phyloP scores from a whole-genome alignment of 257 asterid genomes.

The Misopates orontium region DNA sequence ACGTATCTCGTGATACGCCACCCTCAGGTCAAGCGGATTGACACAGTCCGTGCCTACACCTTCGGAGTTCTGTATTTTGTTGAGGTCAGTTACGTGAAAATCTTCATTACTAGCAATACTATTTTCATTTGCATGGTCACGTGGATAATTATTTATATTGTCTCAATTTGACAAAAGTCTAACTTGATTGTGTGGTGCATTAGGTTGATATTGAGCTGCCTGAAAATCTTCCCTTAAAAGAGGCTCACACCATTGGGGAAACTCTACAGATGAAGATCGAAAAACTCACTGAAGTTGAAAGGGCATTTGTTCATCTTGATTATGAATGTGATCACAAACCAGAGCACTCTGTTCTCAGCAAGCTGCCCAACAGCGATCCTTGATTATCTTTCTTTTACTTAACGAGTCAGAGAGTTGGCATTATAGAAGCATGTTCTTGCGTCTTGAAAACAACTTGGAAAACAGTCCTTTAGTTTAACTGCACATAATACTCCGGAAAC shows the following conservation, averaged over 20 bases:
- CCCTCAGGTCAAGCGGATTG: constrained; percentile 77
- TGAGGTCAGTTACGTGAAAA: constrained; percentile 57
- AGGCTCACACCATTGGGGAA: constrained; percentile 86
- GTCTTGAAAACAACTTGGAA: no score
- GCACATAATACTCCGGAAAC: no score
- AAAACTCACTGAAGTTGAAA: constrained; percentile 83
- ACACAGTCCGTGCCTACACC: constrained; percentile 94
- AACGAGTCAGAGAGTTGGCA: background rate
- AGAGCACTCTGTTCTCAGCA: constrained; percentile 74
- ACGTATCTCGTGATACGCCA: constrained; percentile 83
- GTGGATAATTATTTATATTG: background rate
- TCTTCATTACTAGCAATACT: no score
- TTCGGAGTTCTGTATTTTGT: constrained; percentile 88
- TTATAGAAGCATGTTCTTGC: no score
- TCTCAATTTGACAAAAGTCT: background rate
- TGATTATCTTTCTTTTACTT: constrained; percentile 20
- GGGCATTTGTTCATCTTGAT: constrained; percentile 91
- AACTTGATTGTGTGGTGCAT: constrained; percentile 8
- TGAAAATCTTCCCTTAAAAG: constrained; percentile 77
- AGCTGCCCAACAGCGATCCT: constrained; percentile 76
- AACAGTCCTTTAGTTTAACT: no score
- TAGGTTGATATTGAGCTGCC: constrained; percentile 94
- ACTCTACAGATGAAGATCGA: constrained; percentile 75
- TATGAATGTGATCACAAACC: constrained; percentile 87
- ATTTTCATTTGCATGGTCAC: background rate